Percentiles rank a stretch among this genome's conserved stretches.
Conservation (phyloP, 2,329 filamentous ascomycete genomes). For the Penicillium verrucosum region DNA sequence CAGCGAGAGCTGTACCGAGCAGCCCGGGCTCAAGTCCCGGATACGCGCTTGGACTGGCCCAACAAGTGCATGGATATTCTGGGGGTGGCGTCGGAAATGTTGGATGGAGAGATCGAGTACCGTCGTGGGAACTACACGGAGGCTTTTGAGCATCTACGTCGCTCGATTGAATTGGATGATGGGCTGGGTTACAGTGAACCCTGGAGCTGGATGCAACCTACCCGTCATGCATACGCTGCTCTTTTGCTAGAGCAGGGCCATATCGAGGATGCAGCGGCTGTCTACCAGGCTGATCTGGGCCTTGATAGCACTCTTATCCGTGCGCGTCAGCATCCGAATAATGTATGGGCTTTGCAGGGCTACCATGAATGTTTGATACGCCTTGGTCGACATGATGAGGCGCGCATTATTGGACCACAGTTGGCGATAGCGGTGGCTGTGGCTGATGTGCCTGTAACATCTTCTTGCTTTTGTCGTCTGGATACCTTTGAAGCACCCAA, state of each 20-base stretch:
- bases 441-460: constrained; percentile 58
- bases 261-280: constrained; percentile 54
- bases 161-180: constrained; percentile 60
- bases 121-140: constrained; percentile 56
- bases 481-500: constrained; percentile 13
- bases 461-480: constrained; percentile 58
- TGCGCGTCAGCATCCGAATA: constrained; percentile 65
- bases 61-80: constrained; percentile 65
- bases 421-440: constrained; percentile 53
- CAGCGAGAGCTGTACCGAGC: constrained; percentile 52
- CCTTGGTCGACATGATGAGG: constrained; percentile 51
- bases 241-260: constrained; percentile 64
- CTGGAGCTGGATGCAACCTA: constrained; percentile 77
- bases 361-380: constrained; percentile 66
- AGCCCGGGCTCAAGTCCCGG: constrained; percentile 53
- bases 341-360: constrained; percentile 73
- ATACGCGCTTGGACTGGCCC: constrained; percentile 64
- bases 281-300: constrained; percentile 63
- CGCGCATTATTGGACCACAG: constrained; percentile 48
- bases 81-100: constrained; percentile 59
- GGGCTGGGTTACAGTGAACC: constrained; percentile 68
- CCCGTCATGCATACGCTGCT: constrained; percentile 67
- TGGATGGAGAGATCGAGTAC: constrained; percentile 72
- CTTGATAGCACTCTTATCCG: constrained; percentile 59
- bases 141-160: constrained; percentile 59